A percentile compares a stretch with the other conserved stretches of the same genome.
Evolutionary conservation across 306 rosid species (phyloP).

Genomic region (Fagus sylvatica): DNA sequence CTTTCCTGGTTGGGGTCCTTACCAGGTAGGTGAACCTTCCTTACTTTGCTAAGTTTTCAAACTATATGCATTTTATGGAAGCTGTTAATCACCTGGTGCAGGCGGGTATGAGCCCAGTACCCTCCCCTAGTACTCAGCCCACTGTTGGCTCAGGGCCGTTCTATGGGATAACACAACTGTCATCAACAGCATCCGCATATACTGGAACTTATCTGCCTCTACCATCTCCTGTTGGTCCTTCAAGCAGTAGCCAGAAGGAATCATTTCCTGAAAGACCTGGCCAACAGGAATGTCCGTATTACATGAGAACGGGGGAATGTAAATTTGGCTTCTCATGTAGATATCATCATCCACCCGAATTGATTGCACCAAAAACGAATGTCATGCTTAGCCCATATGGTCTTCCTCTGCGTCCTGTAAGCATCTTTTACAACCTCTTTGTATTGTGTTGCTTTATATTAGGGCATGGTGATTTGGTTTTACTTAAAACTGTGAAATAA

Average conservation of each 20-base stretch:
- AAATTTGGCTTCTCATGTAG: slow-evolving; percentile 94
- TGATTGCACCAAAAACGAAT: slow-evolving; percentile 46
- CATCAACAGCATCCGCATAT: slow-evolving; percentile 56
- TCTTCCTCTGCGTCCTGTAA: slow-evolving; percentile 96
- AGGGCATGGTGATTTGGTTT: not conserved
- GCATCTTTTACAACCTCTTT: slow-evolving; percentile 33
- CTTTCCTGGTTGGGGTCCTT: slow-evolving; percentile 73
- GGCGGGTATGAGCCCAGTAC: slow-evolving; percentile 65
- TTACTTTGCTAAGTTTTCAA: slow-evolving; percentile 21
- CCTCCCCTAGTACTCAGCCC: slow-evolving; percentile 65
- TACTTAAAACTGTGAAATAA: no score
- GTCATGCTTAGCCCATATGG: slow-evolving; percentile 66
- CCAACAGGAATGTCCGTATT: slow-evolving; percentile 86
- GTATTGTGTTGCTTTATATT: slow-evolving; percentile 19
- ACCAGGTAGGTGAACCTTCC: slow-evolving; percentile 59
- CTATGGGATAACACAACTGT: slow-evolving; percentile 66
- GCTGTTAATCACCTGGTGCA: slow-evolving; percentile 43
- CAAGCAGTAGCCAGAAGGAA: slow-evolving; percentile 71
- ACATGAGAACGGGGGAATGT: slow-evolving; percentile 96
- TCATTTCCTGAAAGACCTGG: slow-evolving; percentile 92
- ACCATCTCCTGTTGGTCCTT: slow-evolving; percentile 60
- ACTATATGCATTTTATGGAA: slow-evolving; percentile 28
- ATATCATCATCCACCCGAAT: slow-evolving; percentile 93
- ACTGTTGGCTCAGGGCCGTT: slow-evolving; percentile 56
- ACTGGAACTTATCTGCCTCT: slow-evolving; percentile 59